phyloP scores from a whole-genome alignment of 768 basidiomycete genomes.

The Auricularia auricula-judae region DNA sequence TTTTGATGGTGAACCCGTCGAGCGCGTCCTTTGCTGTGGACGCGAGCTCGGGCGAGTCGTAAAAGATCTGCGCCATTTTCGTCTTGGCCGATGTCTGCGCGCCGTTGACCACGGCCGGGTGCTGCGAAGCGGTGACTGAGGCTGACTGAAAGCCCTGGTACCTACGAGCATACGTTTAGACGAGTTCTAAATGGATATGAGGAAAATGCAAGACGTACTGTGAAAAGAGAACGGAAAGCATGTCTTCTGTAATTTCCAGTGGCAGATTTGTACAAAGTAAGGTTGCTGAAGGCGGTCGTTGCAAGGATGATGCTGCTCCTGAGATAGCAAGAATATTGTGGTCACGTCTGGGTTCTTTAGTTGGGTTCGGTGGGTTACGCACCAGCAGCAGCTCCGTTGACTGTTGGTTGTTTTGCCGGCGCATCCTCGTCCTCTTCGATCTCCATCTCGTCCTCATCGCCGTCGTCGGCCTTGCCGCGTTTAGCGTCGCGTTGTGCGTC shows the following conservation, averaged over 20 bases:
- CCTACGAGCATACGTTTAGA: slow-evolving; percentile 27
- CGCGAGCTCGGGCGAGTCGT: slow-evolving; percentile 66
- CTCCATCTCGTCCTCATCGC: slow-evolving; percentile 79
- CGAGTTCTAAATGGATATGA: slow-evolving; percentile 1
- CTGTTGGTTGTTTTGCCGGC: slow-evolving; percentile 3
- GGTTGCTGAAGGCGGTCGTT: slow-evolving; percentile 19
- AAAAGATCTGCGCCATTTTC: slow-evolving; percentile 74
- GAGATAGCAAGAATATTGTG: slow-evolving; percentile 6
- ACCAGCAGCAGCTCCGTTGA: slow-evolving; percentile 27
- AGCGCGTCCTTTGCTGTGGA: slow-evolving; percentile 69
- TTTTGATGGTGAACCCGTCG: slow-evolving; percentile 80
- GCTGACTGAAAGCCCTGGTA: slow-evolving; percentile 74
- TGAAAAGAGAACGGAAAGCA: slow-evolving; percentile 80
- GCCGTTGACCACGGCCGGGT: slow-evolving; percentile 5
- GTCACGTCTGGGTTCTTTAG: background rate
- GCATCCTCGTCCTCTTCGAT: slow-evolving; percentile 73
- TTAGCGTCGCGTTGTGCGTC: slow-evolving; percentile 50
- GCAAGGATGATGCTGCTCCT: slow-evolving; percentile 43
- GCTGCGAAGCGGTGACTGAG: slow-evolving; percentile 48
- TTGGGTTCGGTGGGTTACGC: background rate
- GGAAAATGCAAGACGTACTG: slow-evolving; percentile 48
- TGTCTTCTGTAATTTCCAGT: slow-evolving; percentile 79
- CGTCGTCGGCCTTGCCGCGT: slow-evolving; percentile 55
- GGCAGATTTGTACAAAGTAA: slow-evolving; percentile 80
- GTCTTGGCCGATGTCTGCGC: slow-evolving; percentile 44